phyloP scores from a whole-genome alignment of 2,329 filamentous ascomycete species.

The Trichophaea hybrida region DNA sequence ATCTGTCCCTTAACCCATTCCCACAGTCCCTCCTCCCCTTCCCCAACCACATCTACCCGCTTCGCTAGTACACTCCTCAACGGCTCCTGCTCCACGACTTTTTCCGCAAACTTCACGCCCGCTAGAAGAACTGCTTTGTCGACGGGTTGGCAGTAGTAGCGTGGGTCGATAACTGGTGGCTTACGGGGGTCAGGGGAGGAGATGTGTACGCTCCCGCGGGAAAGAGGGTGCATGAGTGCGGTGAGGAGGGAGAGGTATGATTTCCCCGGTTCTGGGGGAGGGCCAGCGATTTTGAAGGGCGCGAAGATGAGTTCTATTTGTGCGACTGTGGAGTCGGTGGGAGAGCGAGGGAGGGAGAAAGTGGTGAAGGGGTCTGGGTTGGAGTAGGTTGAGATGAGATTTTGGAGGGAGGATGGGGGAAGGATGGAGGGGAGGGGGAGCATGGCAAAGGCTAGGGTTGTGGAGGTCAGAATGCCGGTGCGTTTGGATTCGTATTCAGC shows the following conservation, averaged over 20 bases:
- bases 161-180: conserved; percentile 33
- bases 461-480: neutral
- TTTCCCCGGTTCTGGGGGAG: neutral
- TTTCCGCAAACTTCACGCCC: conserved; percentile 12
- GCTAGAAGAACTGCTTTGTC: conserved; percentile 29
- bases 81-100: conserved; percentile 15
- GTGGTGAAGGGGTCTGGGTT: neutral
- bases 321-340: neutral
- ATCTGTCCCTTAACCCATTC: neutral
- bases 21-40: neutral
- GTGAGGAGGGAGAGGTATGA: conserved; percentile 17
- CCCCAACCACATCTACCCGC: neutral
- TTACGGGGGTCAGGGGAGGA: conserved; percentile 31
- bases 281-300: neutral
- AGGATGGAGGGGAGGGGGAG: neutral
- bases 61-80: neutral
- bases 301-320: conserved; percentile 1
- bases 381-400: neutral
- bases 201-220: conserved; percentile 35
- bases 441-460: neutral
- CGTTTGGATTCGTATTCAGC: neutral
- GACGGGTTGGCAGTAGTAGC: conserved; percentile 34
- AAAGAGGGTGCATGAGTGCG: conserved; percentile 33
- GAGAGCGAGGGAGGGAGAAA: neutral
- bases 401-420: neutral